Base-by-base conservation (phyloP, 106 monocot genomes). In the Triglochin maritima region DNA sequence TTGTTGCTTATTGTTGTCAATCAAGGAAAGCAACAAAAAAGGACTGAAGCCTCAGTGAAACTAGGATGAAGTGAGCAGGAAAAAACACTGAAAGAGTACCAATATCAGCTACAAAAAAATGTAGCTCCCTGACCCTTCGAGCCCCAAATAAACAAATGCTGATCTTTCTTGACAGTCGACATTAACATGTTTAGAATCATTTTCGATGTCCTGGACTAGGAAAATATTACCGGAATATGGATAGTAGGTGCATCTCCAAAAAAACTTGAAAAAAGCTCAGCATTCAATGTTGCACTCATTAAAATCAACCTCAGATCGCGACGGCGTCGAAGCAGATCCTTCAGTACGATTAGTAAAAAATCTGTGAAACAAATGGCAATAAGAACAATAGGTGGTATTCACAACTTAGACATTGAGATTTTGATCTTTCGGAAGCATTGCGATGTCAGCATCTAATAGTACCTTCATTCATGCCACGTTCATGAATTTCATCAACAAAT, bases 381-480 rank as follows among this genome's bases (percentile, higher is more conserved):
- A 29, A 29, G 29, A 63, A 66, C 2, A 66, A 52, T 66, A 12
- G 15, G 29, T 43, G 44, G 42, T 51, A 54, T 63, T 63, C 29
- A 29, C 29, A 29, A 29, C 29, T 29, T 29, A 14, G 57, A 3
- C 57, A 15, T 14, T 57, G 57, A 14, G 0, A 57, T 14, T 57
- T 57, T 17, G 13, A 14, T 14, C 17, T 16, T 14, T 14, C 7
- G 17, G 17, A 58, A 58, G n/a, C 13, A 12, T 16, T 14, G 14
- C 0, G n/a, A 16, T 58, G 8, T 14, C 13, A 58, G 57, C 15
- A 57, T 57, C 17, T 9, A 64, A 41, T 6, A 78, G 14, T 44
- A 98, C 98, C 98, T 92, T 98, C 98, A 82, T 98, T 98, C 98
- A 98, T 98, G 80, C 98, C 98, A 65, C 98, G 84, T 80, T 98